phyloP scores from a whole-genome alignment of 2,329 filamentous ascomycete genomes.

The Nannizziopsis barbatae region DNA sequence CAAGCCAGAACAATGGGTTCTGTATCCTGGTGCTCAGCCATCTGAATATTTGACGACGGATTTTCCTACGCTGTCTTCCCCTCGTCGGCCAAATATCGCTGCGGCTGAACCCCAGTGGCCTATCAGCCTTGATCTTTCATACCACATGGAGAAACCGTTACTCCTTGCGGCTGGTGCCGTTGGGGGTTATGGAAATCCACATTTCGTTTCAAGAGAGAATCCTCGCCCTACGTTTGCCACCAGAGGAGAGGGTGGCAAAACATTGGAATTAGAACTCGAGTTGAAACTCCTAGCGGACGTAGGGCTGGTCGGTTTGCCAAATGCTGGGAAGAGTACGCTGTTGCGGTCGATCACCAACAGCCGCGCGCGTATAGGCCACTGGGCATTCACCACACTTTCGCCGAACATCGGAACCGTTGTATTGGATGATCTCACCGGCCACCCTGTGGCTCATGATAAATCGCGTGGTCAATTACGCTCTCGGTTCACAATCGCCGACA shows the following conservation, averaged over 20 bases:
- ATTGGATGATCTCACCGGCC: constrained; percentile 72
- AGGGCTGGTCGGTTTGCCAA: constrained; percentile 85
- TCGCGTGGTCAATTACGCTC: constrained; percentile 50
- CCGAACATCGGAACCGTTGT: constrained; percentile 95
- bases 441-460: constrained; percentile 46
- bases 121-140: constrained; percentile 60
- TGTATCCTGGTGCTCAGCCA: constrained; percentile 68
- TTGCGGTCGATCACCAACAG: constrained; percentile 79
- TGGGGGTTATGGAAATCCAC: constrained; percentile 84
- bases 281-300: constrained; percentile 92
- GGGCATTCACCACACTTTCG: constrained; percentile 92
- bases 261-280: constrained; percentile 72
- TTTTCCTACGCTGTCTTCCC: constrained; percentile 47
- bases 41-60: constrained; percentile 54
- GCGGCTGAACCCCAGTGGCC: constrained; percentile 61
- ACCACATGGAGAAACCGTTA: constrained; percentile 70
- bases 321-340: constrained; percentile 90
- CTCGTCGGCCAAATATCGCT: constrained; percentile 46
- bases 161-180: constrained; percentile 78
- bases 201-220: constrained; percentile 69
- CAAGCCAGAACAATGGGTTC: constrained; percentile 63
- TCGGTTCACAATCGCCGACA: constrained; percentile 87
- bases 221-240: constrained; percentile 78
- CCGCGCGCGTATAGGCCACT: constrained; percentile 77
- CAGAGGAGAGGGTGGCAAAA: constrained; percentile 67